Conservation (phyloP, 352 stramenopile species). For the Phytophthora macrochlamydospora region DNA sequence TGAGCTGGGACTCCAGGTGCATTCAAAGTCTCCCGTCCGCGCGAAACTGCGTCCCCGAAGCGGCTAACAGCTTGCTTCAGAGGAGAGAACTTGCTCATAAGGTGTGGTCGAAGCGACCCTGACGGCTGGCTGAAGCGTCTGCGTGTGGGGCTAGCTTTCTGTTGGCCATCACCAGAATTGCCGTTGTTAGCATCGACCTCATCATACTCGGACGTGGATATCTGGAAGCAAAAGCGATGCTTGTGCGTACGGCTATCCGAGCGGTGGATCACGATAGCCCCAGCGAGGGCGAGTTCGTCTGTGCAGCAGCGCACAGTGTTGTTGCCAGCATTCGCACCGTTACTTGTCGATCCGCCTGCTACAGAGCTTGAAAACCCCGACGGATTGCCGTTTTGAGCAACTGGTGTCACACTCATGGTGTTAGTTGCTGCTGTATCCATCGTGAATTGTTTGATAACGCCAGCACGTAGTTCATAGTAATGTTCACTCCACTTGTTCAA, state of each 20-base stretch:
- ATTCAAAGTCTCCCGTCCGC: slow-evolving; percentile 28
- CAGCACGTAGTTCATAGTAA: slow-evolving; percentile 80
- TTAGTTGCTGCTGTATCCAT: slow-evolving; percentile 41
- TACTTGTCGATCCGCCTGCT: slow-evolving; percentile 8
- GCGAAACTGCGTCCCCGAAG: slow-evolving; percentile 49
- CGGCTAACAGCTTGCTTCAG: slow-evolving; percentile 65
- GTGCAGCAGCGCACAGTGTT: slow-evolving; percentile 42
- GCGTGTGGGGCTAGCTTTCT: slow-evolving; percentile 25
- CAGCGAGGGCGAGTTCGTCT: slow-evolving; percentile 70
- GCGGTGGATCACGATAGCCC: slow-evolving; percentile 83
- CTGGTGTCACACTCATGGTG: slow-evolving; percentile 4
- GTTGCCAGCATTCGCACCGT: not conserved
- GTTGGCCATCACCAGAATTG: slow-evolving; percentile 8
- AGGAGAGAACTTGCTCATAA: slow-evolving; percentile 62
- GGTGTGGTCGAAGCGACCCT: slow-evolving; percentile 12
- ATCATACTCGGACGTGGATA: slow-evolving; percentile 65
- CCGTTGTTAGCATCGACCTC: slow-evolving; percentile 20
- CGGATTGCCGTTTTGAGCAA: slow-evolving; percentile 21
- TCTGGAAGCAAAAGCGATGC: slow-evolving; percentile 84
- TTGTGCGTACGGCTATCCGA: slow-evolving; percentile 69
- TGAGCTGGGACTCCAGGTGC: not conserved
- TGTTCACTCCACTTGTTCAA: slow-evolving; percentile 84
- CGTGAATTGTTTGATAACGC: slow-evolving; percentile 80
- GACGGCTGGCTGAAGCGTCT: slow-evolving; percentile 23
- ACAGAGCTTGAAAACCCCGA: slow-evolving; percentile 20